Percentiles rank a stretch among this genome's conserved stretches.
These are phyloP conservation scores for Coemansia sp. DNA, from an alignment of 192 early-diverging fungal species.

Conservation along the genomic window DNA sequence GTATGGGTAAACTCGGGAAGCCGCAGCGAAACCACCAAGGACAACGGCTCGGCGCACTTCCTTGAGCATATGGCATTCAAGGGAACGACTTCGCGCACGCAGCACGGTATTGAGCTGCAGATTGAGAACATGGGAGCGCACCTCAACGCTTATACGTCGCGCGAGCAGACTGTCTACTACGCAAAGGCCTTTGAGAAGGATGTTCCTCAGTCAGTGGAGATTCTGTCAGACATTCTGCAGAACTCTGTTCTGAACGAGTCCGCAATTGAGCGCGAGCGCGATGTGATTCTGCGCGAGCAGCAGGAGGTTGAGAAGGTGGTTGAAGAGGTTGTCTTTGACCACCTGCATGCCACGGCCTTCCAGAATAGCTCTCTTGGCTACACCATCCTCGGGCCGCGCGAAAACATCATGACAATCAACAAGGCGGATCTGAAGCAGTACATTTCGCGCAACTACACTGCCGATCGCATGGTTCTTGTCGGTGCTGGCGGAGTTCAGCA, in stretches of 20 bases:
- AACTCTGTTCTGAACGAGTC: conserved; percentile 78
- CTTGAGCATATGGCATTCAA: conserved; percentile 99
- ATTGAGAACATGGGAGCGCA: conserved; percentile 99
- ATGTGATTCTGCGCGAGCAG: conserved; percentile 94
- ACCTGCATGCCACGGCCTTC: conserved; percentile 94
- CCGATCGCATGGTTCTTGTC: conserved; percentile 95
- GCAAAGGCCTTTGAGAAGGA: conserved; percentile 91
- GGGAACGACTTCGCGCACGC: conserved; percentile 83
- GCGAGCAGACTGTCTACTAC: conserved; percentile 99
- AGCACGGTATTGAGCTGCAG: conserved; percentile 88
- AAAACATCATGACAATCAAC: conserved; percentile 90
- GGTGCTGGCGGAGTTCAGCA: conserved; percentile 93
- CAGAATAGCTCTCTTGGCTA: conserved; percentile 83
- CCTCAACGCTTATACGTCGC: conserved; percentile 97
- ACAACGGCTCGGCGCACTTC: conserved; percentile 97
- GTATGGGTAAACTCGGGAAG: conserved; percentile 90
- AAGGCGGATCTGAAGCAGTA: conserved; percentile 85
- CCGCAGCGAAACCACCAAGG: conserved; percentile 76
- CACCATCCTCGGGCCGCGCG: conserved; percentile 92
- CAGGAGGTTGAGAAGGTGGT: conserved; percentile 91
- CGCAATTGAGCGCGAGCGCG: conserved; percentile 95
- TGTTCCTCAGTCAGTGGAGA: conserved; percentile 84
- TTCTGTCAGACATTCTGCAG: conserved; percentile 94
- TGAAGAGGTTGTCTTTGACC: conserved; percentile 99
- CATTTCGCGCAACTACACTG: conserved; percentile 93